Evolutionary conservation across 257 asterid species (phyloP).

Genomic region (Osmanthus fragrans): DNA sequence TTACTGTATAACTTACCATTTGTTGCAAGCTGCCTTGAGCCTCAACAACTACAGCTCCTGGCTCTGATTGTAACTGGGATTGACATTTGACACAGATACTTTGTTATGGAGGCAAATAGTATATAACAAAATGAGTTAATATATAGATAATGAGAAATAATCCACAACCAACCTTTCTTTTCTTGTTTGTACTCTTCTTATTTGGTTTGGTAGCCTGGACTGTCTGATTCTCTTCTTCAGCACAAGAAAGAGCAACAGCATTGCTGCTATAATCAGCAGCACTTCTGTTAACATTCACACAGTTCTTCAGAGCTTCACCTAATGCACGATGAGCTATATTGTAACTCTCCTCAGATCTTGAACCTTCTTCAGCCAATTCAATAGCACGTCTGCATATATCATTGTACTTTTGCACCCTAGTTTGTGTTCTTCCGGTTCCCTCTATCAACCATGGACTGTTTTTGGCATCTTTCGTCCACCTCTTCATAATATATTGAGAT

Average conservation of each 20-base stretch:
- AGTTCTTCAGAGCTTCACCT: conserved; percentile 77
- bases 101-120: background rate
- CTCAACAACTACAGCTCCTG: conserved; percentile 56
- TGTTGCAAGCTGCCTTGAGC: conserved; percentile 64
- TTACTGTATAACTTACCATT: conserved; percentile 51
- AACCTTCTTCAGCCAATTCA: conserved; percentile 91
- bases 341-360: conserved; percentile 67
- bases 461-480: conserved; percentile 98
- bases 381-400: conserved; percentile 87
- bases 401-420: conserved; percentile 86
- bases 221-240: conserved; percentile 64
- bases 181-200: conserved; percentile 68
- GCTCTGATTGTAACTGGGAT: conserved; percentile 65
- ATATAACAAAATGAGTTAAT: conserved; percentile 18
- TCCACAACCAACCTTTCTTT: conserved; percentile 65
- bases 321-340: conserved; percentile 73
- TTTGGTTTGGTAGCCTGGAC: conserved; percentile 46
- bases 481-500: conserved; percentile 70
- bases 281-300: conserved; percentile 71
- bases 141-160: conserved; percentile 15
- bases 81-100: conserved; percentile 17
- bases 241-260: conserved; percentile 52
- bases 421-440: conserved; percentile 62
- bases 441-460: conserved; percentile 42
- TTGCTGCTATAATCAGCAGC: conserved; percentile 54